A percentile compares a stretch with the other conserved stretches of the same genome.
These are phyloP conservation scores for Millerozyma miso DNA, from an alignment of 805 yeast species.

Conservation along the genomic window DNA sequence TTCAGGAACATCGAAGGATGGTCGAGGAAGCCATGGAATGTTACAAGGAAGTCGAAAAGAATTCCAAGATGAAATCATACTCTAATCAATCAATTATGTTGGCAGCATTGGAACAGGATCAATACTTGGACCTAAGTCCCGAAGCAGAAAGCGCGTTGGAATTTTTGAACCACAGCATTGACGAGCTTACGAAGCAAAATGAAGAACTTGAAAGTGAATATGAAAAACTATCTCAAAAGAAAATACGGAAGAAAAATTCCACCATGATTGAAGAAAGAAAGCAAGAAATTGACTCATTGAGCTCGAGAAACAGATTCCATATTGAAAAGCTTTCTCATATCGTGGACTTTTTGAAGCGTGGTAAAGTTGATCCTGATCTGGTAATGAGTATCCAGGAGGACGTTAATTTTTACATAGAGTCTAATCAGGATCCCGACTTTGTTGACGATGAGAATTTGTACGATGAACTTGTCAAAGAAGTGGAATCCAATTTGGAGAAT, in stretches of 20 bases:
- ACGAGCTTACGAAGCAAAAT: conserved; percentile 30
- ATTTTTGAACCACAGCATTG: conserved; percentile 26
- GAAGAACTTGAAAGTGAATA: conserved; percentile 36
- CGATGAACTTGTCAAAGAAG: conserved; percentile 37
- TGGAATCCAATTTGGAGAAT: conserved; percentile 5
- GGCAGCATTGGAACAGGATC: conserved; percentile 33
- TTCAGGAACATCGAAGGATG: conserved; percentile 34
- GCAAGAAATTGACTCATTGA: conserved; percentile 33
- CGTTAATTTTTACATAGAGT: conserved; percentile 32
- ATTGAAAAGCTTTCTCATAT: conserved; percentile 30
- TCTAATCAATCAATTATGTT: conserved; percentile 44
- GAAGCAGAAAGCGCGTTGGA: conserved; percentile 32
- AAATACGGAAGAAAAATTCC: conserved; percentile 33
- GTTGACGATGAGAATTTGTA: conserved; percentile 36
- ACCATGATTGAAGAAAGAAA: conserved; percentile 36
- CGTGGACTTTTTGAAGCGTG: conserved; percentile 24
- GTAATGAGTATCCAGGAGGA: conserved; percentile 37
- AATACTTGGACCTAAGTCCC: conserved; percentile 21
- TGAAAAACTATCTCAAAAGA: conserved; percentile 36
- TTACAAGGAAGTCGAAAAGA: conserved; percentile 41
- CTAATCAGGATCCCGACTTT: conserved; percentile 36
- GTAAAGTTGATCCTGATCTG: conserved; percentile 26
- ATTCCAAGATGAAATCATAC: conserved; percentile 40
- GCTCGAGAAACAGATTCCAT: conserved; percentile 32
- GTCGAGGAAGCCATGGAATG: conserved; percentile 46